Conservation (phyloP, 2,329 filamentous ascomycete genomes). For the Camillea tinctor region DNA sequence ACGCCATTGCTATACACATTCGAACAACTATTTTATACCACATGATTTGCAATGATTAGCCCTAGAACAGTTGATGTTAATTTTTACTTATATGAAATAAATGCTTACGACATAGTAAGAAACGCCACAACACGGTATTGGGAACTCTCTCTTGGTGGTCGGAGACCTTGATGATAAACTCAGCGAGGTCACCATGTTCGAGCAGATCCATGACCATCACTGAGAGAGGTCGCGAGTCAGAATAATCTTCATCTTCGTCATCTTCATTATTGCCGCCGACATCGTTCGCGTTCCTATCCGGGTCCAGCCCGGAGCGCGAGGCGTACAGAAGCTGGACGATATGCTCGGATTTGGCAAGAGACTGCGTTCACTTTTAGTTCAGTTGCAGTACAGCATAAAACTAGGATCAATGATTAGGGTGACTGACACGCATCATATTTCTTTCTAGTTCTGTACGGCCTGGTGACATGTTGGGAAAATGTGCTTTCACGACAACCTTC, state of each 20-base stretch:
- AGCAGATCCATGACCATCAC: slow-evolving; percentile 16
- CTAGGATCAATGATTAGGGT: background rate
- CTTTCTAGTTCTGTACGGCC: background rate
- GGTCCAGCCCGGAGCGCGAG: background rate
- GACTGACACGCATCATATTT: background rate
- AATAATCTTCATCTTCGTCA: background rate
- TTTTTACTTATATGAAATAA: background rate
- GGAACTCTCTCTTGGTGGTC: slow-evolving; percentile 6
- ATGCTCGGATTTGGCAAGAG: slow-evolving; percentile 6
- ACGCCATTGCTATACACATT: slow-evolving; percentile 20
- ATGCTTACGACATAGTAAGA: slow-evolving; percentile 19
- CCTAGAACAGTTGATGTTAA: no score
- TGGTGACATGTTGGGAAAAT: background rate
- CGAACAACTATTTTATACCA: slow-evolving; percentile 10
- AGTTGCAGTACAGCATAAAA: background rate
- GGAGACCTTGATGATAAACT: slow-evolving; percentile 6
- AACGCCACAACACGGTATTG: slow-evolving; percentile 13
- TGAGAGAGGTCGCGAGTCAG: background rate
- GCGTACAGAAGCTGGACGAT: slow-evolving; percentile 8
- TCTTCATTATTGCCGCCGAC: background rate
- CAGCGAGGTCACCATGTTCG: slow-evolving; percentile 13
- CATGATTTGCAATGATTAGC: background rate
- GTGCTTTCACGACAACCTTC: background rate
- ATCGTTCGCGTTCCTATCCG: background rate
- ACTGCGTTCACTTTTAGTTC: background rate